Percentiles rank a stretch among this genome's conserved stretches.
Evolutionary conservation across 2,329 filamentous ascomycete genomes (phyloP).

Genomic region (Phoma sp.): DNA sequence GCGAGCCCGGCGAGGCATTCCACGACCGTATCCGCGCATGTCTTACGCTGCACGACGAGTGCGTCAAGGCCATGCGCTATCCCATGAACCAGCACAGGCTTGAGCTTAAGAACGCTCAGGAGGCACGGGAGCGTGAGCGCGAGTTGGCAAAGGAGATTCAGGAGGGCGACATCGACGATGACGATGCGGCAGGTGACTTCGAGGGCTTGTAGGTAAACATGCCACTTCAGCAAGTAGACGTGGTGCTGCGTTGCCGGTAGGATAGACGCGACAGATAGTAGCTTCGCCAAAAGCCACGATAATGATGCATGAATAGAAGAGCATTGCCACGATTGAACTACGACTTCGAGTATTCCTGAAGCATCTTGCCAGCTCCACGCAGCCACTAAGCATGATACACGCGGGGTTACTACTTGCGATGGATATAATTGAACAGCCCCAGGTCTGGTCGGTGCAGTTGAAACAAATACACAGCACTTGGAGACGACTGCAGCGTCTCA

Average conservation of each 20-base stretch:
- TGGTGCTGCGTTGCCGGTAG: slow-evolving; percentile 27
- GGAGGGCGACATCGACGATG: slow-evolving; percentile 94
- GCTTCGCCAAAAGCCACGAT: slow-evolving; percentile 7
- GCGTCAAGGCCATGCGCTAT: slow-evolving; percentile 99
- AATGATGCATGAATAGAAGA: slow-evolving; percentile 33
- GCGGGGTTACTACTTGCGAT: no score
- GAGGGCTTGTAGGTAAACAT: slow-evolving; percentile 77
- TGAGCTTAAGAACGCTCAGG: slow-evolving; percentile 97
- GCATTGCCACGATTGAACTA: slow-evolving; percentile 5
- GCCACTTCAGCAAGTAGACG: slow-evolving; percentile 24
- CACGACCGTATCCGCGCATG: slow-evolving; percentile 95
- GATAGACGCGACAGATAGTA: slow-evolving; percentile 22
- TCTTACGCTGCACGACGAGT: slow-evolving; percentile 92
- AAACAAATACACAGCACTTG: no score
- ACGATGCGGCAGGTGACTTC: slow-evolving; percentile 94
- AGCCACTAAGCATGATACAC: no score
- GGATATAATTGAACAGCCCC: no score
- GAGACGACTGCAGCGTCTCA: no score
- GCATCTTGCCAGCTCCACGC: no score
- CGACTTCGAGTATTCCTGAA: no score
- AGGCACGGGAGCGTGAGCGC: slow-evolving; percentile 93
- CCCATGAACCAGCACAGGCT: slow-evolving; percentile 99
- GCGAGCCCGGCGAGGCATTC: slow-evolving; percentile 95
- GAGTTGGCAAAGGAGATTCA: slow-evolving; percentile 99
- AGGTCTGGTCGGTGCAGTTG: no score